Evolutionary conservation across 2,329 filamentous ascomycete species (phyloP), one percentile per base, ranked within the genome.

Genomic region (Proliferodiscus dingleyae): DNA sequence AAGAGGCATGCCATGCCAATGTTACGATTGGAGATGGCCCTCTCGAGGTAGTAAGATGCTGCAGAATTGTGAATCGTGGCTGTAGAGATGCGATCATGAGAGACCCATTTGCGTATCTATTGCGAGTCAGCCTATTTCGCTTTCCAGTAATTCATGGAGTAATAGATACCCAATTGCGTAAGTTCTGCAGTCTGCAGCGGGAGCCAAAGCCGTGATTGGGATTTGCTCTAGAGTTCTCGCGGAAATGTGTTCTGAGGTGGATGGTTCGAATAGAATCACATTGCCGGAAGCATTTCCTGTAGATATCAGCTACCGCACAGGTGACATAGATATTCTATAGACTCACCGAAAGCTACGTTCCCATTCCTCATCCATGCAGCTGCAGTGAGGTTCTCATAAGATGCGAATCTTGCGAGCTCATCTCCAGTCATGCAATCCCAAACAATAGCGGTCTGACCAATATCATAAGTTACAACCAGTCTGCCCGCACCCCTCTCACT

Each of bases 311-410:
- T 48, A 42, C n/a, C n/a, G n/a, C n/a, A n/a, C n/a, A n/a, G n/a
- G n/a, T n/a, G n/a, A n/a, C n/a, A n/a, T n/a, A n/a, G 18, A 37
- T 4, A 10, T 6, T 47, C 43, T 43, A 9, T 22, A 37, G 44
- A 61, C 82, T 66, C 74, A 96, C 91, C 93, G 72, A 97, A 97
- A 29, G 89, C 91, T 55, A 98, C 84, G 68, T 95, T 95, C 44
- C 93, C 93, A 68, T 96, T 96, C 36, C 85, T 80, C 90, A 98
- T 96, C 89, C 93, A 98, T 10, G 87, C 77, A 29, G 90, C 91
- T 23, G 88, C 84, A 18, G 83, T 83, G 52, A 97, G 77, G 55
- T 87, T 80, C 61, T 95, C 89, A 61, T 95, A 96, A 0, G 90
- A 93, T 19, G 85, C 83, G 69, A 97, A 97, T n/a, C 90, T 80